Percentiles rank a stretch among this genome's conserved stretches.
Conservation (phyloP, 1,284 basidiomycete genomes). For the Neonothopanus nambi region DNA sequence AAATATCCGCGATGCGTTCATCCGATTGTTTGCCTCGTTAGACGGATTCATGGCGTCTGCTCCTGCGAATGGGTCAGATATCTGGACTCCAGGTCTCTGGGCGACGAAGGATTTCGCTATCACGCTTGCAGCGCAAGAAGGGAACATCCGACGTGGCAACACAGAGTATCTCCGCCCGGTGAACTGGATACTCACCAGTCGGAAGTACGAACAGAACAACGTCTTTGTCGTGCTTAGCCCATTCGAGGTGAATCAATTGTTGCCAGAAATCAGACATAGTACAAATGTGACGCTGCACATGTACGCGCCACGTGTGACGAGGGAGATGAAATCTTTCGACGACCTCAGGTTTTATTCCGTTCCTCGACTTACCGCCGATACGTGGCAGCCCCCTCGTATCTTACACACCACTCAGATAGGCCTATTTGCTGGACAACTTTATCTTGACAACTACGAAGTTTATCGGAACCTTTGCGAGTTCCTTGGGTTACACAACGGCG, state of each 20-base stretch:
- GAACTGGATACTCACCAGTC: slow-evolving; percentile 41
- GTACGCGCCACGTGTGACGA: slow-evolving; percentile 39
- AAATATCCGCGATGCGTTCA: slow-evolving; percentile 13
- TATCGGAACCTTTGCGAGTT: slow-evolving; percentile 36
- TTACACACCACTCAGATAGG: slow-evolving; percentile 36
- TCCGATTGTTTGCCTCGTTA: not conserved
- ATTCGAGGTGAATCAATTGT: slow-evolving; percentile 40
- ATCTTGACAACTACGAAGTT: slow-evolving; percentile 29
- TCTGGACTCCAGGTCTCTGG: slow-evolving; percentile 11
- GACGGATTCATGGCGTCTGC: too few relatives aligned
- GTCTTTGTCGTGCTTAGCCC: slow-evolving; percentile 45
- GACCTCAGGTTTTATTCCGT: slow-evolving; percentile 36
- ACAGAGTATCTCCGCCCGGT: slow-evolving; percentile 41
- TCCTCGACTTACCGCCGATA: slow-evolving; percentile 23
- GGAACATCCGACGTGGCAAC: slow-evolving; percentile 6
- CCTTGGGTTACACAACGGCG: slow-evolving; percentile 33
- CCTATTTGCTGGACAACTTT: slow-evolving; percentile 46
- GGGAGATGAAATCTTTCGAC: slow-evolving; percentile 39
- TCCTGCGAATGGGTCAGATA: slow-evolving; percentile 17
- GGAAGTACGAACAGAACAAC: not conserved
- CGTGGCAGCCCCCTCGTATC: slow-evolving; percentile 16
- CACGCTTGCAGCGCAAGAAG: slow-evolving; percentile 21
- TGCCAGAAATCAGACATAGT: slow-evolving; percentile 36
- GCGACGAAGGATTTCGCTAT: slow-evolving; percentile 33
- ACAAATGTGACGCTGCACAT: slow-evolving; percentile 38